These are phyloP conservation scores for Micractinium conductrix DNA, from an alignment of 139 green algal species.

Conservation along the genomic window DNA sequence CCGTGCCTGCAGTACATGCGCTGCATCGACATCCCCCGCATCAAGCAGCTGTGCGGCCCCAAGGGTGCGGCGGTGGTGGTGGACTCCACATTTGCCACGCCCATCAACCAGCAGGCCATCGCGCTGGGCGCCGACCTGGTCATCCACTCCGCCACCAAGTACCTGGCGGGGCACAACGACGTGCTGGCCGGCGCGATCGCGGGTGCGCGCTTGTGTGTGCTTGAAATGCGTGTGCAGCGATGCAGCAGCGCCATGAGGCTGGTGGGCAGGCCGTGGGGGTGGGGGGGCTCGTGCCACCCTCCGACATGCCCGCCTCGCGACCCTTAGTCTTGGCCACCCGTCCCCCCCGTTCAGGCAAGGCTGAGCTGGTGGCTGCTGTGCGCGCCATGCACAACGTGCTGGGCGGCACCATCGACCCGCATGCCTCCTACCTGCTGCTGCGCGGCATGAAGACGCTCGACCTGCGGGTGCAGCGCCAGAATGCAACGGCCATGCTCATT, in stretches of 20 bases:
- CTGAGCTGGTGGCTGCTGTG: slow-evolving; percentile 83
- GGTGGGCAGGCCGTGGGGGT: no score
- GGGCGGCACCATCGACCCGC: slow-evolving; percentile 95
- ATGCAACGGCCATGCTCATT: slow-evolving; percentile 72
- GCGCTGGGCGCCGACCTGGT: slow-evolving; percentile 96
- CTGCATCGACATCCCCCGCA: slow-evolving; percentile 94
- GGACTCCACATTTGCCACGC: slow-evolving; percentile 93
- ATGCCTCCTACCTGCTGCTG: slow-evolving; percentile 96
- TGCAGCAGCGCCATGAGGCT: no score
- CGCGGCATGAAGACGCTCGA: slow-evolving; percentile 97
- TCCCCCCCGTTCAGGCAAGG: slow-evolving; percentile 35
- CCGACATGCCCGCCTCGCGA: no score
- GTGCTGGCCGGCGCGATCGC: slow-evolving; percentile 92
- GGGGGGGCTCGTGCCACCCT: no score
- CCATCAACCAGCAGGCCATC: slow-evolving; percentile 62
- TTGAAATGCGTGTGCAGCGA: no score
- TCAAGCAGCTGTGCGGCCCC: slow-evolving; percentile 82
- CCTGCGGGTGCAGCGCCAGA: slow-evolving; percentile 90
- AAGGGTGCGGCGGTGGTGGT: slow-evolving; percentile 87
- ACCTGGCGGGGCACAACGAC: slow-evolving; percentile 98
- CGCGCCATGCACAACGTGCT: slow-evolving; percentile 97
- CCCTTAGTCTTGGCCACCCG: neutral
- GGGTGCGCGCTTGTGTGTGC: no score
- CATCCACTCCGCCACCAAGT: slow-evolving; percentile 98
- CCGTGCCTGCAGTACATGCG: slow-evolving; percentile 85